phyloP scores from a whole-genome alignment of 2,329 filamentous ascomycete species.

The Ampelomyces quisqualis region DNA sequence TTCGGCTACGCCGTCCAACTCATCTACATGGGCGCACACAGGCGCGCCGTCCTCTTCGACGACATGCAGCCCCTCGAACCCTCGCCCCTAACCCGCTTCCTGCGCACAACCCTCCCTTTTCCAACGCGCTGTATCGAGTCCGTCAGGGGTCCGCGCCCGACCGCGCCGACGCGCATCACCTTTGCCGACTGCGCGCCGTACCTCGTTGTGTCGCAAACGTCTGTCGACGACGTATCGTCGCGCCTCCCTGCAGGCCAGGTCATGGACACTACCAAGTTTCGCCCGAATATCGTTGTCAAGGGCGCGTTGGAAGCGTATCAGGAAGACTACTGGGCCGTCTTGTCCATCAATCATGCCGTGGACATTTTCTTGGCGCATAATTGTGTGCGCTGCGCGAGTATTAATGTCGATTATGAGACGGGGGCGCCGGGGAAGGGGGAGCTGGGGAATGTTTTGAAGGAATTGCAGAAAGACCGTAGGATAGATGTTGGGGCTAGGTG shows the following conservation, averaged over 20 bases:
- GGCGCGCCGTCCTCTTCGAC: slow-evolving; percentile 45
- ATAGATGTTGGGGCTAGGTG: slow-evolving; percentile 50
- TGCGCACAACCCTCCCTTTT: slow-evolving; percentile 18
- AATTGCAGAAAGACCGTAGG: slow-evolving; percentile 48
- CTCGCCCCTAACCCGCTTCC: slow-evolving; percentile 16
- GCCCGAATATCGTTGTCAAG: slow-evolving; percentile 49
- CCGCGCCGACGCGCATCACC: slow-evolving; percentile 50
- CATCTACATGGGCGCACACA: slow-evolving; percentile 47
- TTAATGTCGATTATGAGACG: slow-evolving; percentile 52
- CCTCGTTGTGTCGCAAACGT: slow-evolving; percentile 69
- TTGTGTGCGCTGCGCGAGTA: slow-evolving; percentile 49
- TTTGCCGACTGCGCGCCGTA: slow-evolving; percentile 77
- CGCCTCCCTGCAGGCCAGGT: slow-evolving; percentile 38
- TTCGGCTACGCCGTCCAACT: slow-evolving; percentile 49
- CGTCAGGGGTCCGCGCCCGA: slow-evolving; percentile 38
- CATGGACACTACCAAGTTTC: slow-evolving; percentile 51
- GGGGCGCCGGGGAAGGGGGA: slow-evolving; percentile 44
- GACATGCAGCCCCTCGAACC: slow-evolving; percentile 26
- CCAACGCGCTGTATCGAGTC: slow-evolving; percentile 9
- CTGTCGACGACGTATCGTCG: slow-evolving; percentile 64
- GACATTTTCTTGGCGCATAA: slow-evolving; percentile 48
- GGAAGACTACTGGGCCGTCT: slow-evolving; percentile 50
- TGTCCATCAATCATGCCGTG: slow-evolving; percentile 36
- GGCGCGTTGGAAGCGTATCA: slow-evolving; percentile 47
- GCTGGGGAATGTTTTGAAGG: slow-evolving; percentile 48